Base-by-base conservation (phyloP, 2,329 filamentous ascomycete genomes). In the Trichophyton benhamiae region DNA sequence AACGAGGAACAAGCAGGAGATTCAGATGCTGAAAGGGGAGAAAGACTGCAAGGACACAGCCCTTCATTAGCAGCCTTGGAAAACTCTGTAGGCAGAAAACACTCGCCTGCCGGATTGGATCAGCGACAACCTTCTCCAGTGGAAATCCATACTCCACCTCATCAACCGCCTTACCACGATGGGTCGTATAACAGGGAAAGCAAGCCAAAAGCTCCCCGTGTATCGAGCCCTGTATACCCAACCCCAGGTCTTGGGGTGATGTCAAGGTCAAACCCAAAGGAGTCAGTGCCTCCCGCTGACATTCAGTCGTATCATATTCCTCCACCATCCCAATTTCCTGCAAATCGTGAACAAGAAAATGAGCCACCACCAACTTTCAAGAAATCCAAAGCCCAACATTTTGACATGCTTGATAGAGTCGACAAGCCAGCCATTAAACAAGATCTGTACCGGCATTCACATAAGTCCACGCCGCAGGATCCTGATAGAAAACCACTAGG, bases 291-390 rank as follows among this genome's bases (percentile, higher is more conserved):
- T 25, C n/a, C 55, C 5, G 69, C 70, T 58, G 73, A 76, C 60
- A 73, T 76, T 58, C 77, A 80, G 59, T 80, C 82, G 5, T 86
- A 84, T 70, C 83, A 79, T 66, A 72, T 83, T 13, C 82, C 83
- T 53, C 57, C 61, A 38, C 77, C 79, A 41, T 80, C 82, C 17
- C 74, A 81, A 58, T 71, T 88, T 55, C 83, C 86, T 17, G 82
- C 86, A 1, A 75, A 77, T 2, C 81, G 87, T 64, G 89, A 95
- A 67, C 90, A 96, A 71, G 91, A 96, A 72, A 96, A 96, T 70
- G 84, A 94, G 63, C 80, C 83, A 2, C 86, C 86, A 2, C 82
- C 86, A 27, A 87, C 83, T 0, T 87, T 89, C 72, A 87, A 82
- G 70, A 82, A 74, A 68, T 73, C 80, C 46, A 87, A 85, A 68